These are phyloP conservation scores for Erodium maritimum DNA, from an alignment of 345 rosid genomes.

Conservation along the genomic window DNA sequence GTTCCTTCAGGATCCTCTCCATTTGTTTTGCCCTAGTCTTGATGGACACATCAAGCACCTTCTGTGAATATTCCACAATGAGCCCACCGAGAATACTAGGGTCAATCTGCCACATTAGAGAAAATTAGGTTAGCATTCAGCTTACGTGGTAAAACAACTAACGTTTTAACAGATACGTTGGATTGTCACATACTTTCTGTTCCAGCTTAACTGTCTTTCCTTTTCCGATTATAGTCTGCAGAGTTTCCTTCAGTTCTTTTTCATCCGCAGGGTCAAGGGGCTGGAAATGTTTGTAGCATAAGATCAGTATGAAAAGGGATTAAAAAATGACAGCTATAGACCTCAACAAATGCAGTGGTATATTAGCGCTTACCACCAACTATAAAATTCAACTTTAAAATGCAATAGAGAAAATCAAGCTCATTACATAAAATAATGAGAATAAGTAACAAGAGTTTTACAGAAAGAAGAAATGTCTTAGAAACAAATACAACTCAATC, in stretches of 20 bases:
- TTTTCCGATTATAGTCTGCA: conserved; percentile 60
- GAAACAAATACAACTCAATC: too few species aligned
- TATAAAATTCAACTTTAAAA: too few species aligned
- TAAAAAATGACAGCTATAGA: too few species aligned
- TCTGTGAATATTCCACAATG: conserved; percentile 65
- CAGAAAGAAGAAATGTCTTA: too few species aligned
- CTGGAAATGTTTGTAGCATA: conserved; percentile 26
- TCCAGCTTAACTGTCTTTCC: conserved; percentile 67
- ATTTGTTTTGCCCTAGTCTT: conserved; percentile 78
- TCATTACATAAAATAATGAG: too few species aligned
- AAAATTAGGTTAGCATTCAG: not conserved
- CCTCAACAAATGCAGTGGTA: not conserved
- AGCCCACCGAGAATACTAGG: conserved; percentile 88
- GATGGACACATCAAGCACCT: conserved; percentile 96
- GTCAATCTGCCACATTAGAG: conserved; percentile 48
- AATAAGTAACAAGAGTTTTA: too few species aligned
- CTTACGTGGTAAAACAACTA: not conserved
- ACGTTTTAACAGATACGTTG: not conserved
- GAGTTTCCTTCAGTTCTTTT: conserved; percentile 70
- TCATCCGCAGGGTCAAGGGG: conserved; percentile 79
- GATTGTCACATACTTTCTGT: conserved; percentile 51
- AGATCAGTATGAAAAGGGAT: not conserved
- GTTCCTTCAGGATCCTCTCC: conserved; percentile 89
- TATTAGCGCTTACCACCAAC: too few species aligned
- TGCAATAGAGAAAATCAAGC: too few species aligned